Conservation (phyloP, 2,329 filamentous ascomycete genomes). For the Botrytis cinerea region DNA sequence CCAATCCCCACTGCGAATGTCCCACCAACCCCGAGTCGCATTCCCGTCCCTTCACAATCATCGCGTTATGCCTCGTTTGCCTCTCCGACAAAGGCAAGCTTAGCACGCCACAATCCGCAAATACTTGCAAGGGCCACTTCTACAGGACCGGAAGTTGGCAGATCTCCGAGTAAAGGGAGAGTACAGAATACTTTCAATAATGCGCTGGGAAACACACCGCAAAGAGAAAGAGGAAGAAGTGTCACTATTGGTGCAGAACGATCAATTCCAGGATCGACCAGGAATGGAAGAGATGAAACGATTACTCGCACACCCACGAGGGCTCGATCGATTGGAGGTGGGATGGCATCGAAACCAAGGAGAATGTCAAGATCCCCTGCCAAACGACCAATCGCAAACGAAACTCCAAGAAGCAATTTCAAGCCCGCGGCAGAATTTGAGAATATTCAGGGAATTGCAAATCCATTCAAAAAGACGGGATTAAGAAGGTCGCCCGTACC, state of each 20-base stretch:
- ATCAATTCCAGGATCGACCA: constrained; percentile 10
- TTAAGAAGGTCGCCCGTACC: constrained; percentile 34
- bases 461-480: constrained; percentile 39
- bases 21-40: constrained; percentile 45
- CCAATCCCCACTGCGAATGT: constrained; percentile 39
- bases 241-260: constrained; percentile 29
- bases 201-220: constrained; percentile 30
- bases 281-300: constrained; percentile 14
- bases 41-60: constrained; percentile 32
- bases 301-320: constrained; percentile 25
- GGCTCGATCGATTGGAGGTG: constrained; percentile 30
- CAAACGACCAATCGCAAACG: constrained; percentile 27
- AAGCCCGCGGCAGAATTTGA: constrained; percentile 21
- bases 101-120: constrained; percentile 62
- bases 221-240: constrained; percentile 26
- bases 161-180: constrained; percentile 38
- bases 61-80: constrained; percentile 56
- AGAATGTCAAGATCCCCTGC: constrained; percentile 37
- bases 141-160: constrained; percentile 41
- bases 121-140: constrained; percentile 49
- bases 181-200: constrained; percentile 38
- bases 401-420: constrained; percentile 23
- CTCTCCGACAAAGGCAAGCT: constrained; percentile 66
- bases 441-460: constrained; percentile 25
- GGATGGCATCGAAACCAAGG: constrained; percentile 36